Evolutionary conservation across 2,329 filamentous ascomycete species (phyloP).

Genomic region (Tolypocladium ovalisporum): DNA sequence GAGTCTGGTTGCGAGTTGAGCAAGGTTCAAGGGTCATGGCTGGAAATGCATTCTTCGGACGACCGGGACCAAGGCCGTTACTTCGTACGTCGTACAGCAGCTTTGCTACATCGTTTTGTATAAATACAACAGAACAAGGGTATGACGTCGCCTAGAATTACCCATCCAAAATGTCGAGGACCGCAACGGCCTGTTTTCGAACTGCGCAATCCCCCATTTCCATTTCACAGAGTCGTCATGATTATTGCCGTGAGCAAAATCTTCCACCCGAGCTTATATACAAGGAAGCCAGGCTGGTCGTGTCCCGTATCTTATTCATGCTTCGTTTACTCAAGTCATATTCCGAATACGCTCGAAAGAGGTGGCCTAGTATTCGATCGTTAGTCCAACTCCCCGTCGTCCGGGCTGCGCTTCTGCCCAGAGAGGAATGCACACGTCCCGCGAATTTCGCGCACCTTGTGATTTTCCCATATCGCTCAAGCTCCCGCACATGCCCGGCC

Average conservation of each 20-base stretch:
- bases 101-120: too few species aligned
- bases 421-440: too few species aligned
- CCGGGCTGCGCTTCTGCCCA: neutral
- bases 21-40: neutral
- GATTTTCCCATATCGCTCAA: neutral
- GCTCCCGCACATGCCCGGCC: constrained; percentile 11
- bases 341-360: neutral
- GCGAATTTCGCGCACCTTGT: neutral
- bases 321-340: neutral
- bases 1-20: neutral
- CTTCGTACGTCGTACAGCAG: neutral
- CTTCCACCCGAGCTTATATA: neutral
- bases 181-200: neutral
- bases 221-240: too few species aligned
- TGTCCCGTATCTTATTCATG: neutral
- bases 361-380: neutral
- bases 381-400: neutral
- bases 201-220: too few species aligned
- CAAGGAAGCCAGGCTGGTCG: neutral
- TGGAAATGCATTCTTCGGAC: neutral
- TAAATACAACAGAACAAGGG: neutral
- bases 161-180: neutral
- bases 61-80: neutral
- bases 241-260: neutral
- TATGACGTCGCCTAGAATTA: neutral